Conservation (phyloP, 1,284 basidiomycete species). For the Ceratobasidium sp. region DNA sequence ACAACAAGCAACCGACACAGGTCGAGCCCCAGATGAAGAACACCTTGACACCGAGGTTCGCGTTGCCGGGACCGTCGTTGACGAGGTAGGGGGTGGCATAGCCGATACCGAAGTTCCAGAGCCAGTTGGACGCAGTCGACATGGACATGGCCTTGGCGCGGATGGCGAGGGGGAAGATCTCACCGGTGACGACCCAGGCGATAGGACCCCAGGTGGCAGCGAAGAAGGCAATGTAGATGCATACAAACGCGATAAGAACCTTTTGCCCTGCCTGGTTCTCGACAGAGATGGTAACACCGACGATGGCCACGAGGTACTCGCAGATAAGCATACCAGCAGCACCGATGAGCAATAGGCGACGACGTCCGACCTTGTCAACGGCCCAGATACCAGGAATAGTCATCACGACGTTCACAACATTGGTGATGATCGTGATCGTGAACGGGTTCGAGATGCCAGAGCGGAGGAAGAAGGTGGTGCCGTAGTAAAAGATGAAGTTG, state of each 20-base stretch:
- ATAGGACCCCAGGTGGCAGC: slow-evolving; percentile 80
- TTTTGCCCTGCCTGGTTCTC: slow-evolving; percentile 57
- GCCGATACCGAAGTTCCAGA: slow-evolving; percentile 70
- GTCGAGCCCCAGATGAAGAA: slow-evolving; percentile 91
- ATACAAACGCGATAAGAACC: slow-evolving; percentile 70
- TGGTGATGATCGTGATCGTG: slow-evolving; percentile 72
- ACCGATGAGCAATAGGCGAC: slow-evolving; percentile 74
- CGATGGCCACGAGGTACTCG: slow-evolving; percentile 74
- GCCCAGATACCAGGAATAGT: slow-evolving; percentile 72
- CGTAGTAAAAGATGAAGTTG: slow-evolving; percentile 86
- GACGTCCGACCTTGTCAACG: slow-evolving; percentile 76
- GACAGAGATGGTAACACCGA: slow-evolving; percentile 67
- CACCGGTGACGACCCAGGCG: slow-evolving; percentile 77
- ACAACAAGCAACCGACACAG: slow-evolving; percentile 70
- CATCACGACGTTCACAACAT: slow-evolving; percentile 73
- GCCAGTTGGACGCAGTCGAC: slow-evolving; percentile 74
- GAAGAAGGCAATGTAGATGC: slow-evolving; percentile 70
- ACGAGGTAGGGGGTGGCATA: slow-evolving; percentile 79
- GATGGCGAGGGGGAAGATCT: slow-evolving; percentile 74
- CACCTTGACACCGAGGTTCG: slow-evolving; percentile 75
- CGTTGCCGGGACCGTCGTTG: slow-evolving; percentile 30
- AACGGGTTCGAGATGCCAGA: slow-evolving; percentile 73
- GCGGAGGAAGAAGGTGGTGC: slow-evolving; percentile 74
- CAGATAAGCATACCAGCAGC: slow-evolving; percentile 74
- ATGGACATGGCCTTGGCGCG: slow-evolving; percentile 81